phyloP scores from a whole-genome alignment of 352 stramenopile genomes.

The Elongisporangium senticosum region DNA sequence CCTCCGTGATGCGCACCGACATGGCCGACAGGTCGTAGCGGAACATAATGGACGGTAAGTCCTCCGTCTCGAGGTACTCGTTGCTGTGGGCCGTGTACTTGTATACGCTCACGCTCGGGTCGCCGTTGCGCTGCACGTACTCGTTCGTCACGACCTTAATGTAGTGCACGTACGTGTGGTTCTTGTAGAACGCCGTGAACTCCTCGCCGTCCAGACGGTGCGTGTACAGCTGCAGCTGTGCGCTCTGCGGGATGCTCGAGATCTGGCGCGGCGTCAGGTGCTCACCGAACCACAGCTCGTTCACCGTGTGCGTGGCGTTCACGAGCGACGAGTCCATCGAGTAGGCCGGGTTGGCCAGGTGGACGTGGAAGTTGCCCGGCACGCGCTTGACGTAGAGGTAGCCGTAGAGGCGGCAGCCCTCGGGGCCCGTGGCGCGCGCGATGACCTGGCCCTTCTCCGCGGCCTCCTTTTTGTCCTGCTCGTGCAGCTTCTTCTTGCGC shows the following conservation, averaged over 20 bases:
- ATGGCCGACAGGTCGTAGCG: constrained; percentile 87
- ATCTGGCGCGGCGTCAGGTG: constrained; percentile 41
- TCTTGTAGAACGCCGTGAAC: constrained; percentile 90
- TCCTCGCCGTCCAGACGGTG: constrained; percentile 89
- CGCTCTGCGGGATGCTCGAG: constrained; percentile 81
- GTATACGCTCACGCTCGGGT: constrained; percentile 64
- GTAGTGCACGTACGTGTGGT: constrained; percentile 98
- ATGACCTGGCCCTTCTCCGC: constrained; percentile 53
- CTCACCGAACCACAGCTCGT: constrained; percentile 95
- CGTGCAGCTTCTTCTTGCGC: constrained; percentile 91
- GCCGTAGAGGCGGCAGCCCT: constrained; percentile 75
- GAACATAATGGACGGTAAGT: constrained; percentile 89
- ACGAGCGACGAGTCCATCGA: constrained; percentile 83
- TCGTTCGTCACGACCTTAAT: constrained; percentile 97
- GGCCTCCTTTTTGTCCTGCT: constrained; percentile 89
- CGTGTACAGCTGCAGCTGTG: constrained; percentile 89
- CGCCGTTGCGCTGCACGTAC: constrained; percentile 68
- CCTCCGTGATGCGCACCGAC: constrained; percentile 94
- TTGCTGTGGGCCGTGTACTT: constrained; percentile 90
- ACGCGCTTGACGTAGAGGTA: constrained; percentile 89
- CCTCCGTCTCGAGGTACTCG: constrained; percentile 83
- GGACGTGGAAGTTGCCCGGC: constrained; percentile 98
- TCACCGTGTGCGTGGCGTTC: constrained; percentile 95
- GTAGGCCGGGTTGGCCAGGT: constrained; percentile 94
- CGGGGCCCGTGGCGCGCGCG: constrained; percentile 50